Conservation (phyloP, 768 basidiomycete genomes). For the Epithele typhae region DNA sequence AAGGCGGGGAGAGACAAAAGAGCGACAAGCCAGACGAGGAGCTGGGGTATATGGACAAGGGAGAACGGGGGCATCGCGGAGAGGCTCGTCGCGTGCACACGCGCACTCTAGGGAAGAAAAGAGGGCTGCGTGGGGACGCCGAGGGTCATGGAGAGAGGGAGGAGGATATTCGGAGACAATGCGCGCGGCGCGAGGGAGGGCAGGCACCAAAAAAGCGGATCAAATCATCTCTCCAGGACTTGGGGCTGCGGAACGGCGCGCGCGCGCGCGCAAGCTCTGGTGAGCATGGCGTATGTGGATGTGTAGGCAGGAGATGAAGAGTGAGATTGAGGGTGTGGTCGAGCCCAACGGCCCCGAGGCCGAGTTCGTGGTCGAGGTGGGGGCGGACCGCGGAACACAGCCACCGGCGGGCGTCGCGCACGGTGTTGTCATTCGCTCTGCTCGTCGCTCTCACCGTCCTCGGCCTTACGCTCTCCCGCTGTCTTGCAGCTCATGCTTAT, state of each 20-base stretch:
- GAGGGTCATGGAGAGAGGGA: slow-evolving; percentile 1
- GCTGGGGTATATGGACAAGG: background rate
- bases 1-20: slow-evolving; percentile 19
- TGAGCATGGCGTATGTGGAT: too few relatives aligned
- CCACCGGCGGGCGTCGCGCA: background rate
- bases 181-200: background rate
- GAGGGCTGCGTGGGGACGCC: background rate
- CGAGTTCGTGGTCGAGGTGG: background rate
- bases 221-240: too few relatives aligned
- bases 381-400: background rate
- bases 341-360: background rate
- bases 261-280: too few relatives aligned
- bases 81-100: background rate
- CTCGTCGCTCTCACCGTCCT: background rate
- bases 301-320: too few relatives aligned
- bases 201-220: background rate
- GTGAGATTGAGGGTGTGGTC: background rate
- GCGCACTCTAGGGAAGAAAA: too few relatives aligned
- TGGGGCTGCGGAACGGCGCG: too few relatives aligned
- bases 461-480: background rate
- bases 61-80: background rate
- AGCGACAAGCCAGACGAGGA: slow-evolving; percentile 16
- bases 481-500: background rate
- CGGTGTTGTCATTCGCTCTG: slow-evolving; percentile 1
- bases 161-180: background rate